Evolutionary conservation across 1,284 basidiomycete genomes (phyloP).

Genomic region (Cryptococcus sp.): DNA sequence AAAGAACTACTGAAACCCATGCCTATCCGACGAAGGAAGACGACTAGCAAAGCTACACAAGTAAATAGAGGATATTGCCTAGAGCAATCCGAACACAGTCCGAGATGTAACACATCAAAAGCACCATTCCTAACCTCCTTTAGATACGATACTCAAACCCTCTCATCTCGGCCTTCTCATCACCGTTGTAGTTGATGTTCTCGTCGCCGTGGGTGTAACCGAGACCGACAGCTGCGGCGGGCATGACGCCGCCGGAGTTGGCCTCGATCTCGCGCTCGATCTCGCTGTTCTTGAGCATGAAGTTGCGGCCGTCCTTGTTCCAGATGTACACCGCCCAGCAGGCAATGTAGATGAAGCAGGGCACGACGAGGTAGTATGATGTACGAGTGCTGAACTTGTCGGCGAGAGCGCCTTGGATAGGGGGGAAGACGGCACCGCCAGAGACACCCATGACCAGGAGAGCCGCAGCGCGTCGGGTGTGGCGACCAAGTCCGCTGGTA

Average conservation of each 20-base stretch:
- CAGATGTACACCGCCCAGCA: slow-evolving; percentile 48
- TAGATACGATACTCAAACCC: slow-evolving; percentile 1
- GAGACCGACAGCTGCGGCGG: slow-evolving; percentile 26
- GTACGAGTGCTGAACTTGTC: slow-evolving; percentile 54
- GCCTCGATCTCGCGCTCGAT: slow-evolving; percentile 28
- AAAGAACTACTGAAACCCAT: too few relatives aligned
- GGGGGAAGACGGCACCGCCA: slow-evolving; percentile 74
- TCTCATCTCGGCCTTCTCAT: slow-evolving; percentile 19
- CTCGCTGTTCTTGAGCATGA: slow-evolving; percentile 14
- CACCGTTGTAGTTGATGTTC: slow-evolving; percentile 16
- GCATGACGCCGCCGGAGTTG: slow-evolving; percentile 18
- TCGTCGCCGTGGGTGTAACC: slow-evolving; percentile 18
- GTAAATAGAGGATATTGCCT: too few relatives aligned
- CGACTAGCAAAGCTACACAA: too few relatives aligned
- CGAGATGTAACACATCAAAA: too few relatives aligned
- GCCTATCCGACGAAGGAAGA: too few relatives aligned
- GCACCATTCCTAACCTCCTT: too few relatives aligned
- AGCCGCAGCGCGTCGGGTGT: slow-evolving; percentile 70
- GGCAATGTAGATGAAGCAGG: slow-evolving; percentile 51
- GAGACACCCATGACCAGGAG: slow-evolving; percentile 67
- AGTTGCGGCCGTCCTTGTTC: slow-evolving; percentile 46
- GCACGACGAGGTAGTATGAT: slow-evolving; percentile 50
- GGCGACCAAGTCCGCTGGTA: slow-evolving; percentile 67
- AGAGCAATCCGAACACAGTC: too few relatives aligned
- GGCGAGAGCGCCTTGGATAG: slow-evolving; percentile 68